Percentiles rank a stretch among this genome's conserved stretches.
Conservation (phyloP, 345 rosid genomes). For the Noccaea caerulescens region DNA sequence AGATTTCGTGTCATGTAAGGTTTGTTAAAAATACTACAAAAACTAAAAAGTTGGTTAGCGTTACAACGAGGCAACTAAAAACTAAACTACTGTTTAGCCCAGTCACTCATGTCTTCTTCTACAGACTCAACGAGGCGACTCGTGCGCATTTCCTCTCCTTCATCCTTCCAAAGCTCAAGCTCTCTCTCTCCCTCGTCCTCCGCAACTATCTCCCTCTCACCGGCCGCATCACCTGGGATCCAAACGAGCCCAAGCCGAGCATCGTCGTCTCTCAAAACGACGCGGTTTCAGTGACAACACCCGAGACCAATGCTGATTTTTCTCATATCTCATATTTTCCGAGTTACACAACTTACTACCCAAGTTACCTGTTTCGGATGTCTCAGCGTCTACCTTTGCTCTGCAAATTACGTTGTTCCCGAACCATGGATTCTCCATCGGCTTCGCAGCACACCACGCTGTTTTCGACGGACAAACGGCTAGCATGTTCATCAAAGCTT, state of each 20-base stretch:
- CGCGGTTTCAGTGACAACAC: conserved; percentile 41
- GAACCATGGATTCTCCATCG: conserved; percentile 43
- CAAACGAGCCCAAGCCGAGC: conserved; percentile 35
- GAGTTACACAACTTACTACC: conserved; percentile 43
- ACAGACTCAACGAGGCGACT: conserved; percentile 35
- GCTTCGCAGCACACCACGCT: conserved; percentile 38
- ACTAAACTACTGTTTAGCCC: conserved; percentile 45
- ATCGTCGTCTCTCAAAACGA: conserved; percentile 34
- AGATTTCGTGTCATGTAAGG: too few species aligned
- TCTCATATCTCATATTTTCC: conserved; percentile 14
- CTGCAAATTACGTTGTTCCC: conserved; percentile 49
- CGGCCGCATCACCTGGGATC: conserved; percentile 42
- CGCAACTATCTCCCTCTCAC: conserved; percentile 45
- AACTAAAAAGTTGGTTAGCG: too few species aligned
- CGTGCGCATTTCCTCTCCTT: conserved; percentile 34
- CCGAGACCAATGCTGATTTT: conserved; percentile 37
- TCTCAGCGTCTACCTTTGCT: conserved; percentile 21
- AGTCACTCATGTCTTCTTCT: conserved; percentile 45
- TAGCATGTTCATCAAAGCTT: conserved; percentile 41
- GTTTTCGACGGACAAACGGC: conserved; percentile 41
- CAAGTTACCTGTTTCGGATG: conserved; percentile 18
- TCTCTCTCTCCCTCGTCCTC: too few species aligned
- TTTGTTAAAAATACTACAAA: too few species aligned
- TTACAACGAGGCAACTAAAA: too few species aligned
- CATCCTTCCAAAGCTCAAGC: conserved; percentile 48